phyloP scores from a whole-genome alignment of 805 yeast genomes.

The Cyberlindnera mycetangii region DNA sequence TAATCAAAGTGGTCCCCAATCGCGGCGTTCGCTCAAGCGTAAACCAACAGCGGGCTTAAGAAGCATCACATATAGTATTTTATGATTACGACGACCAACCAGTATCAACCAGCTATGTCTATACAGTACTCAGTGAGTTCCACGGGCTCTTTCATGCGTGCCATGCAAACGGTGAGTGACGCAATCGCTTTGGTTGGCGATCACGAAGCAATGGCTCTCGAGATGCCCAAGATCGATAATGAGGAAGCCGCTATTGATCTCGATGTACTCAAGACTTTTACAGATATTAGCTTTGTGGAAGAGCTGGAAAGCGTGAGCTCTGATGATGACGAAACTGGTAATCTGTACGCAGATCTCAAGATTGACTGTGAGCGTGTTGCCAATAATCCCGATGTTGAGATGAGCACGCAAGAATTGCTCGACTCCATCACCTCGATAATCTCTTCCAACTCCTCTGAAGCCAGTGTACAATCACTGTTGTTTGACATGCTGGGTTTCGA shows the following conservation, averaged over 20 bases:
- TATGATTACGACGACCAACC: neutral
- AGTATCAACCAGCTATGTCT: conserved; percentile 36
- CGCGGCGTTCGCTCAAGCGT: too few relatives aligned
- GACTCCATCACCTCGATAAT: conserved; percentile 33
- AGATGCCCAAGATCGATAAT: conserved; percentile 37
- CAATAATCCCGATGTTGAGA: conserved; percentile 29
- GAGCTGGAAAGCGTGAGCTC: conserved; percentile 17
- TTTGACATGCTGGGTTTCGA: conserved; percentile 85
- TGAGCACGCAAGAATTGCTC: conserved; percentile 32
- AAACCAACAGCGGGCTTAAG: too few relatives aligned
- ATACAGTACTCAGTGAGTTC: conserved; percentile 54
- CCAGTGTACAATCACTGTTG: conserved; percentile 64
- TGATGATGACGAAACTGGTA: conserved; percentile 12
- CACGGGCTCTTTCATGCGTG: conserved; percentile 73
- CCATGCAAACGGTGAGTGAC: conserved; percentile 70
- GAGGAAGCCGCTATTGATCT: conserved; percentile 37
- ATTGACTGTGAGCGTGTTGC: conserved; percentile 32
- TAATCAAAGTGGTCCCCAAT: too few relatives aligned
- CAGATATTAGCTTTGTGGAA: conserved; percentile 29
- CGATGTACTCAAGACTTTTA: conserved; percentile 33
- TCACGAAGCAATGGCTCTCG: conserved; percentile 15
- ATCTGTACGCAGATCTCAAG: conserved; percentile 21
- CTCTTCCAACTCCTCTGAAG: conserved; percentile 42
- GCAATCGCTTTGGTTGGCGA: conserved; percentile 34
- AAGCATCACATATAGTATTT: too few relatives aligned